A percentile compares a stretch with the other conserved stretches of the same genome.
Conservation (phyloP, 2,329 filamentous ascomycete species). For the Septoria linicola region DNA sequence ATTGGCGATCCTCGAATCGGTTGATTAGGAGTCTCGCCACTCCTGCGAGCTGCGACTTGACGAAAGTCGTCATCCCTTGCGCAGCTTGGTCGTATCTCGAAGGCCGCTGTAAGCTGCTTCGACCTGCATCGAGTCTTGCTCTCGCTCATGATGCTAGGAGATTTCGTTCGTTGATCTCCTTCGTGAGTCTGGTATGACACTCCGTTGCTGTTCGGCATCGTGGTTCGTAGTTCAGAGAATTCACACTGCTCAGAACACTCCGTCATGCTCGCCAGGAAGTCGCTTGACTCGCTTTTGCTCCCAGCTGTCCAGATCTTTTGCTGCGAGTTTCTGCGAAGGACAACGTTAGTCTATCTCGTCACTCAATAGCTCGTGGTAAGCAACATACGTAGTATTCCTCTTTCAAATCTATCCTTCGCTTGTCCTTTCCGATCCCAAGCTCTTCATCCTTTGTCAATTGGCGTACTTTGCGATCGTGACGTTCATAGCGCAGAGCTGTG, state of each 20-base stretch:
- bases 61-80: too few relatives aligned
- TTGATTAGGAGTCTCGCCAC: too few relatives aligned
- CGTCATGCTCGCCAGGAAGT: conserved; percentile 85
- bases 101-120: too few relatives aligned
- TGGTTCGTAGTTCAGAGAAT: too few relatives aligned
- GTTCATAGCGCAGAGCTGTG: conserved; percentile 89
- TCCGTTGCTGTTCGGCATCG: too few relatives aligned
- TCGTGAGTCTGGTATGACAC: too few relatives aligned
- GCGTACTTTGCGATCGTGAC: conserved; percentile 83
- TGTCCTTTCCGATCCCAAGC: conserved; percentile 71
- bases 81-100: too few relatives aligned
- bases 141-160: too few relatives aligned
- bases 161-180: too few relatives aligned
- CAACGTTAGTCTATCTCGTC: conserved; percentile 16
- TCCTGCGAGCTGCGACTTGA: too few relatives aligned
- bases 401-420: conserved; percentile 72
- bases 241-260: conserved; percentile 58
- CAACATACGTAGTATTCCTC: conserved; percentile 81
- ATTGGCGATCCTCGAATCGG: too few relatives aligned
- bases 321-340: conserved; percentile 65
- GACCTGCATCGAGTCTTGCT: too few relatives aligned
- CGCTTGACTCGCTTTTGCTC: conserved; percentile 93
- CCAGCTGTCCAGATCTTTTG: conserved; percentile 93
- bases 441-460: conserved; percentile 84
- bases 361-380: background rate